Base-by-base conservation (phyloP, 495 filamentous ascomycete genomes). In the Penicillium odoratum region DNA sequence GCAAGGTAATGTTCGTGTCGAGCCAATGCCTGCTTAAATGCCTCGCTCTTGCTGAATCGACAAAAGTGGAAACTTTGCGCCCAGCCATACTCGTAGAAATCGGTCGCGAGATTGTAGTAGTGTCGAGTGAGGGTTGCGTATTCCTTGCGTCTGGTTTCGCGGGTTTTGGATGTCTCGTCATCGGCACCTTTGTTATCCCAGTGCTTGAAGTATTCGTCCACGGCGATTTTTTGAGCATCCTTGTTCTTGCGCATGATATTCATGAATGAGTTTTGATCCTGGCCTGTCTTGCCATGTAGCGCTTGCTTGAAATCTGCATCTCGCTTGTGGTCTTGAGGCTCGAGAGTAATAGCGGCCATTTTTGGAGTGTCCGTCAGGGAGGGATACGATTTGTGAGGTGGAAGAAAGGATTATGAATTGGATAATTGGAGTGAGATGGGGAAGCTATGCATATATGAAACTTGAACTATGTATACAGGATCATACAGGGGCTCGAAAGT, bases 1-100 rank as follows among this genome's bases (percentile, higher is more conserved):
- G 93, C 93, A 5, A 97, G 88, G 79, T 94, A 97, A 80, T 97
- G 93, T 73, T 97, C 93, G 69, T 97, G 93, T 52, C 93, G 89
- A 56, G 93, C 90, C 74, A 96, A 90, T 55, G 92, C 92, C 74
- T 92, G 91, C 73, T 82, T 75, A 78, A 97, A 96, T 60, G 82
- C 72, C 74, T 97, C 93, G 65, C 87, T 87, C 61, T 85, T 76
- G 51, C 89, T 88, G 72, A 92, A 96, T 53, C 93, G 89, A 77
- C 92, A 96, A 83, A 97, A 97, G 75, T 97, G 92, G 84, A 95
- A 94, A 52, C 83, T 90, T 56, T 87, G 83, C 50, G 88, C 87
- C 93, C 93, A 97, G 59, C 92, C 93, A 65, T 96, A 34, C 21
- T 97, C 93, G 79, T 97, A 97, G 8, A 97, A 72, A 66, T 97